Percentiles rank a stretch among this genome's conserved stretches.
Conservation (phyloP, 768 basidiomycete species). For the Hericium coralloides region DNA sequence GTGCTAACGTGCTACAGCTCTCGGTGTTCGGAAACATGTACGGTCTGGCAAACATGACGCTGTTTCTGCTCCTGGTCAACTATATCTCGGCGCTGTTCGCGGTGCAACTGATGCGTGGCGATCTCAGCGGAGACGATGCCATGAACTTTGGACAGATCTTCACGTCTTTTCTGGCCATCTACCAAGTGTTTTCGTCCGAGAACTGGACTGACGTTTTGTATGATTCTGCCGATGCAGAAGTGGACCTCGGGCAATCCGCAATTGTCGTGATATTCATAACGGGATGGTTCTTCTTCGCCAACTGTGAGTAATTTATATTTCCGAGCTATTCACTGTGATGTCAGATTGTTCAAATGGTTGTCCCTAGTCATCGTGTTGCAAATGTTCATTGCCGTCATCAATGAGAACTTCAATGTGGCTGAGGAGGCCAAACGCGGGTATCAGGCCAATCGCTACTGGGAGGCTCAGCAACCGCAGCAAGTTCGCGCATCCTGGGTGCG, state of each 20-base stretch:
- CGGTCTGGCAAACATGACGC: constrained; percentile 83
- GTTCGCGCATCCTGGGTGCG: constrained; percentile 54
- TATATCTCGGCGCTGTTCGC: constrained; percentile 77
- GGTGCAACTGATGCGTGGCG: constrained; percentile 81
- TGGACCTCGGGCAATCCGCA: constrained; percentile 55
- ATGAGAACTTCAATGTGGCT: constrained; percentile 89
- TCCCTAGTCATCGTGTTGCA: constrained; percentile 77
- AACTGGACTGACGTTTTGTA: constrained; percentile 86
- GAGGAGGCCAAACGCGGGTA: constrained; percentile 82
- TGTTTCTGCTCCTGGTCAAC: constrained; percentile 86
- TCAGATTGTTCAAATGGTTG: constrained; percentile 1
- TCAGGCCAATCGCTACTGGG: constrained; percentile 68
- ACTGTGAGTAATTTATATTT: constrained; percentile 50
- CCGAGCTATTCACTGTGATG: not conserved
- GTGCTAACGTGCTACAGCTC: constrained; percentile 36
- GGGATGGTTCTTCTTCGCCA: constrained; percentile 86
- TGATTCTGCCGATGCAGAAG: constrained; percentile 49
- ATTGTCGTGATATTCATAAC: constrained; percentile 65
- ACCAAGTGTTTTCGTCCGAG: constrained; percentile 87
- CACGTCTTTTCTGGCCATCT: constrained; percentile 80
- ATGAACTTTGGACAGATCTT: constrained; percentile 80
- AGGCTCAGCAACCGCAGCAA: constrained; percentile 42
- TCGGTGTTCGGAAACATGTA: constrained; percentile 90
- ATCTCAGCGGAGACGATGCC: constrained; percentile 40
- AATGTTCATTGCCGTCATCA: constrained; percentile 96